Percentiles rank a stretch among this genome's conserved stretches.
Evolutionary conservation across 768 basidiomycete genomes (phyloP).

Genomic region (Russula sp.): DNA sequence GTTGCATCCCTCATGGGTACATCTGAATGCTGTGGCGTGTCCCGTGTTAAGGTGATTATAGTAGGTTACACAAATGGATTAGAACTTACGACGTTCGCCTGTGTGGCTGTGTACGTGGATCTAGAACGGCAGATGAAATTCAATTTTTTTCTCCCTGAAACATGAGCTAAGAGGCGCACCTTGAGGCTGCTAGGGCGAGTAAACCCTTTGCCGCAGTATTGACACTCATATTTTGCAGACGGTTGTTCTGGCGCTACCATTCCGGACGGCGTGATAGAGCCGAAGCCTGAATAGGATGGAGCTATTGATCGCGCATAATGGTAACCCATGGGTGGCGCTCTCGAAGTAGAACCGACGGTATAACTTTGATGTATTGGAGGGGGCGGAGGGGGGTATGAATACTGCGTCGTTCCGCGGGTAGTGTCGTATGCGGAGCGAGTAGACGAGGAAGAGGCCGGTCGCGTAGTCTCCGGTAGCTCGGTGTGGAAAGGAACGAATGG

Average conservation of each 20-base stretch:
- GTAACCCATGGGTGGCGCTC: slow-evolving; percentile 6
- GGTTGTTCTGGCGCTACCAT: slow-evolving; percentile 30
- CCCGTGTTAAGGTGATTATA: slow-evolving; percentile 22
- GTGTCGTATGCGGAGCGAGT: slow-evolving; percentile 11
- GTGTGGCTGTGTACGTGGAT: slow-evolving; percentile 85
- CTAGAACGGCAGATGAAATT: slow-evolving; percentile 40
- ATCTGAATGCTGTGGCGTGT: slow-evolving; percentile 58
- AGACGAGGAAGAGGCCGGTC: slow-evolving; percentile 1
- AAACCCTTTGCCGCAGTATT: slow-evolving; percentile 77
- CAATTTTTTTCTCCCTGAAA: slow-evolving; percentile 7
- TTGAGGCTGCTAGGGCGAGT: slow-evolving; percentile 80
- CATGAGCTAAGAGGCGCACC: slow-evolving; percentile 39
- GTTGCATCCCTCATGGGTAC: slow-evolving; percentile 71
- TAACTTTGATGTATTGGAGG: slow-evolving; percentile 16
- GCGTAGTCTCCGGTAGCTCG: slow-evolving; percentile 10
- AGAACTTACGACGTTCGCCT: slow-evolving; percentile 72
- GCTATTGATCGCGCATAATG: slow-evolving; percentile 20
- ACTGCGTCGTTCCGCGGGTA: not conserved
- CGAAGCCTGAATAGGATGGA: slow-evolving; percentile 4
- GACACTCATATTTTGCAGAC: slow-evolving; percentile 68
- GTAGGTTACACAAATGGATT: slow-evolving; percentile 5
- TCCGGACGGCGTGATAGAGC: slow-evolving; percentile 8
- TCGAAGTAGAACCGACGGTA: slow-evolving; percentile 4
- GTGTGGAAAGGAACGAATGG: slow-evolving; percentile 13
- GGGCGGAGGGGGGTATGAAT: slow-evolving; percentile 17